These are phyloP conservation scores for Elsinoe fawcettii DNA, from an alignment of 2,329 filamentous ascomycete species.

Conservation along the genomic window DNA sequence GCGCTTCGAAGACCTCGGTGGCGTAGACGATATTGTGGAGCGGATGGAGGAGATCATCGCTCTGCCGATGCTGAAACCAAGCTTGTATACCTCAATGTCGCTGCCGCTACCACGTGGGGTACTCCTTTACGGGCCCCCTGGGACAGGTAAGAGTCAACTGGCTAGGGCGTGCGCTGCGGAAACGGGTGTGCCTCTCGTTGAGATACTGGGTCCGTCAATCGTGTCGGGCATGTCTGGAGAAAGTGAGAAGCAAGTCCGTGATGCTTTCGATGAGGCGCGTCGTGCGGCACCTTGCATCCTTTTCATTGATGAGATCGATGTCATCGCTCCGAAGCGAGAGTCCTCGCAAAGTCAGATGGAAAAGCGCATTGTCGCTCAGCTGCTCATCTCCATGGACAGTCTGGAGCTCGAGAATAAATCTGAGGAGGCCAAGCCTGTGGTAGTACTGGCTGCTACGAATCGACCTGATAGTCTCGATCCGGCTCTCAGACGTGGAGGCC, in stretches of 20 bases:
- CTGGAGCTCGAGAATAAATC: constrained; percentile 56
- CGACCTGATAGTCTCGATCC: constrained; percentile 79
- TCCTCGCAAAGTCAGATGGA: constrained; percentile 82
- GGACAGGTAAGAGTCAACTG: constrained; percentile 80
- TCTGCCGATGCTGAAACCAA: constrained; percentile 61
- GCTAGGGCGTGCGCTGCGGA: constrained; percentile 71
- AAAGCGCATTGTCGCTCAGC: constrained; percentile 73
- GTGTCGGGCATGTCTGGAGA: constrained; percentile 84
- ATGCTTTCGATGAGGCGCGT: constrained; percentile 82
- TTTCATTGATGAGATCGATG: constrained; percentile 88
- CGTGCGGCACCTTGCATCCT: constrained; percentile 78
- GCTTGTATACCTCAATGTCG: constrained; percentile 57
- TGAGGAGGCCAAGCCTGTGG: constrained; percentile 67
- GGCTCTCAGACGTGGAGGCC: constrained; percentile 61
- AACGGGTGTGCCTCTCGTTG: constrained; percentile 68
- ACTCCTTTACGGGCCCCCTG: constrained; percentile 72
- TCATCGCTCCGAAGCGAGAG: constrained; percentile 79
- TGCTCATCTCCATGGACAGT: constrained; percentile 77
- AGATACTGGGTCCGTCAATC: constrained; percentile 72
- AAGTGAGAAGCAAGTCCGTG: constrained; percentile 77
- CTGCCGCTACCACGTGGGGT: constrained; percentile 67
- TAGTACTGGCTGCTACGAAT: constrained; percentile 88
- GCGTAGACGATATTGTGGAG: constrained; percentile 63
- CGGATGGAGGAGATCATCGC: constrained; percentile 64
- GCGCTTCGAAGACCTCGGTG: constrained; percentile 64